These are phyloP conservation scores for Scheffersomyces lignicola DNA, from an alignment of 1,139 yeast species.

Conservation along the genomic window DNA sequence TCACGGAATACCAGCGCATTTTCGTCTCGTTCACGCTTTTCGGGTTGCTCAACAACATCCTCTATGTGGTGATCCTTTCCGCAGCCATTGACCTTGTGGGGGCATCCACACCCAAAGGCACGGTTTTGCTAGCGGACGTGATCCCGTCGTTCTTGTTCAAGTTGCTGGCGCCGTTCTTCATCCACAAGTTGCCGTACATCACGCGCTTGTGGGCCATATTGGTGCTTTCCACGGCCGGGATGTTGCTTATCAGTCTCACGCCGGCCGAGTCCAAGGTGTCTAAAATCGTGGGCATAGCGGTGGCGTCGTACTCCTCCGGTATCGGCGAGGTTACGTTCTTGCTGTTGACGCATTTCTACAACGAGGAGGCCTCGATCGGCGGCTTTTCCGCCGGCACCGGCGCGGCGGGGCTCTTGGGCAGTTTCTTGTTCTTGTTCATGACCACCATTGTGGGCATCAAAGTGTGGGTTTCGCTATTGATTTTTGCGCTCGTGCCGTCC, in stretches of 20 bases:
- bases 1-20: slow-evolving; percentile 12
- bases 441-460: slow-evolving; percentile 36
- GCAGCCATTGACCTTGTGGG: slow-evolving; percentile 95
- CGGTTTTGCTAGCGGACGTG: slow-evolving; percentile 83
- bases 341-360: slow-evolving; percentile 75
- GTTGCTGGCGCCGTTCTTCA: slow-evolving; percentile 73
- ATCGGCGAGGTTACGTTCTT: slow-evolving; percentile 87
- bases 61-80: slow-evolving; percentile 86
- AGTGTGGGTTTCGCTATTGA: slow-evolving; percentile 30
- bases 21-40: slow-evolving; percentile 73
- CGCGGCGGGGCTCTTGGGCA: slow-evolving; percentile 87
- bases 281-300: slow-evolving; percentile 66
- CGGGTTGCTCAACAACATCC: slow-evolving; percentile 83
- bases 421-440: slow-evolving; percentile 46
- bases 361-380: slow-evolving; percentile 54
- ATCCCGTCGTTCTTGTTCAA: slow-evolving; percentile 78
- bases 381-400: slow-evolving; percentile 97
- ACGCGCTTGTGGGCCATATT: slow-evolving; percentile 57
- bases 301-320: slow-evolving; percentile 87
- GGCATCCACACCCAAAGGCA: slow-evolving; percentile 76
- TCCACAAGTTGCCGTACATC: slow-evolving; percentile 63
- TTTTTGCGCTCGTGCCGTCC: slow-evolving; percentile 37
- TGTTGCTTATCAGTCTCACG: slow-evolving; percentile 64
- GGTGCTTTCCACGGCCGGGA: slow-evolving; percentile 65
- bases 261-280: slow-evolving; percentile 22